phyloP scores from a whole-genome alignment of 805 yeast species.

The Wickerhamiella nectarea region DNA sequence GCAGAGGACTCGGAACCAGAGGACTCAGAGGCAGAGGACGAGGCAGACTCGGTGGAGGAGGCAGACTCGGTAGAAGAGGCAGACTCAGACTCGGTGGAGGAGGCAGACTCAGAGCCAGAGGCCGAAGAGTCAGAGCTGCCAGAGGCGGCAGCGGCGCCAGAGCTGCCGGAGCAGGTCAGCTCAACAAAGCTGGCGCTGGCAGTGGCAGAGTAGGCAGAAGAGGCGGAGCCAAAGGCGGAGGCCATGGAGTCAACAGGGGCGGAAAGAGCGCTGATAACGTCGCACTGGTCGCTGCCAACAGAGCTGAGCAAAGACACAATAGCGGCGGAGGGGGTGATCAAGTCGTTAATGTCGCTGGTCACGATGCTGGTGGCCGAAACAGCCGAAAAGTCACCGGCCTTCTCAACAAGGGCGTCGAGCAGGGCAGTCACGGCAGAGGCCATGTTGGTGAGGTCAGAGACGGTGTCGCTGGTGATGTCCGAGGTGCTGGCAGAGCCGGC shows the following conservation, averaged over 20 bases:
- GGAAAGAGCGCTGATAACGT: constrained; percentile 7
- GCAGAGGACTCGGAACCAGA: constrained; percentile 13
- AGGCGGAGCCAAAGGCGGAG: constrained; percentile 13
- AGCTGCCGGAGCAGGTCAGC: constrained; percentile 10
- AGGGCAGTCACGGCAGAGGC: constrained; percentile 15
- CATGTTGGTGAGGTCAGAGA: constrained; percentile 10
- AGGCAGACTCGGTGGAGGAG: constrained; percentile 12
- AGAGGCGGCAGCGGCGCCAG: constrained; percentile 12
- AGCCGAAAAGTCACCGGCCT: constrained; percentile 19
- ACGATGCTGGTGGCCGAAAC: constrained; percentile 19
- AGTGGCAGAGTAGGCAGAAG: constrained; percentile 13
- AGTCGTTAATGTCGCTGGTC: constrained; percentile 16
- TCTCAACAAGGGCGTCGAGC: constrained; percentile 16
- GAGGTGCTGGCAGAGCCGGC: constrained; percentile 4
- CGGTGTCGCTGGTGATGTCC: constrained; percentile 9
- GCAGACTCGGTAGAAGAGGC: constrained; percentile 10
- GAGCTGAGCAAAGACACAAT: constrained; percentile 15
- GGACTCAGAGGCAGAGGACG: constrained; percentile 12
- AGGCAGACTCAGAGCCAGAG: constrained; percentile 6
- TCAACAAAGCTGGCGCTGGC: constrained; percentile 8
- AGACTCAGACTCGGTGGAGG: constrained; percentile 2
- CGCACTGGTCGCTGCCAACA: constrained; percentile 14
- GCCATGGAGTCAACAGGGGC: constrained; percentile 10
- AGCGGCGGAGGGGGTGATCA: constrained; percentile 16
- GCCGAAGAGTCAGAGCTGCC: constrained; percentile 10